Evolutionary conservation across 2,329 filamentous ascomycete species (phyloP), one percentile per base, ranked within the genome.

Genomic region (Furcasterigmium sp.): DNA sequence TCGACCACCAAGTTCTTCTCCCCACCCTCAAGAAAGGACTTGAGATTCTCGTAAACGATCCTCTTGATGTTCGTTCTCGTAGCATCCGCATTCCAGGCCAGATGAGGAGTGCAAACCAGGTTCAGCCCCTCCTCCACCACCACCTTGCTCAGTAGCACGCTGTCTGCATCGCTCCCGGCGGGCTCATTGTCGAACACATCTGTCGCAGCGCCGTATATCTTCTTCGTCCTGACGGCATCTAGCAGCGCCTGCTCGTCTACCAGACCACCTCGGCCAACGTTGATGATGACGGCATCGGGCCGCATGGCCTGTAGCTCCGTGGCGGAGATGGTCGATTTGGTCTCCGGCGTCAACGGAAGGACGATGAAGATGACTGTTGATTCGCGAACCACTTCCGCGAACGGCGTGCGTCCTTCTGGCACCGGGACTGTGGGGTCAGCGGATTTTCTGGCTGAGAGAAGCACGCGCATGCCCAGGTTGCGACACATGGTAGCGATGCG

Each of bases 191-290:
- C 45, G 11, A 46, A 63, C 21, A 66, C 63, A 45, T 66, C 63
- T 20, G 62, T 53, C 42, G 58, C 61, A 9, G 62, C 62, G n/a
- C 62, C 63, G 6, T 56, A 57, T 23, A 65, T 53, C 29, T 45
- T 43, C 10, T 53, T 54, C 44, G 50, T 51, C 30, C 51, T 47
- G 11, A 66, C 43, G 17, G 62, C 60, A 6, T 53, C 49, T 15
- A 54, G 50, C 28, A 65, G 49, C 30, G 63, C 62, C 9, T 52
- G 50, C 55, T 66, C 63, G 35, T 64, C 56, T 21, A 65, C 51
- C 37, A 59, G 57, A 36, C 56, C 58, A 18, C 63, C 62, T 28
- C 63, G 53, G 4, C 62, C 62, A n/a, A 55, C 49, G 43, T 56
- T 56, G 41, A 56, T 39, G 21, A 55, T 41, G 7, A 55, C 42